Percentiles rank a stretch among this genome's conserved stretches.
Conservation (phyloP, 176 grass and related monocot species). For the Guadua angustifolia region DNA sequence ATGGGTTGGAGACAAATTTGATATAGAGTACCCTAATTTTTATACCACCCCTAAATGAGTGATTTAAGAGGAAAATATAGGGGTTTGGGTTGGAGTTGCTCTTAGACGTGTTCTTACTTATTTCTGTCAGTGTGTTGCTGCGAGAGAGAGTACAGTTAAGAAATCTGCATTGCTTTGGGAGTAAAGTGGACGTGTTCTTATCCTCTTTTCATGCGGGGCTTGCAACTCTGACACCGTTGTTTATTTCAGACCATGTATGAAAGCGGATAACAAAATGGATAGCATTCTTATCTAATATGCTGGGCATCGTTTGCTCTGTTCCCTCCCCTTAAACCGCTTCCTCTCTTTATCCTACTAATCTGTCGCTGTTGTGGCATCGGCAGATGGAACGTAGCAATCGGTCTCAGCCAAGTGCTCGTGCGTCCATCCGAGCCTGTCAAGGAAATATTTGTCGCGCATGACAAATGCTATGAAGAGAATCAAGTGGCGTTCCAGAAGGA, state of each 20-base stretch:
- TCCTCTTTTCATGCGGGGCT: too few species aligned
- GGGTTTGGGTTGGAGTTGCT: too few species aligned
- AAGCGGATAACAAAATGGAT: neutral
- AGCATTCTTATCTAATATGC: neutral
- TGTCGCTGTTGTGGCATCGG: neutral
- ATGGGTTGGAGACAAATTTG: too few species aligned
- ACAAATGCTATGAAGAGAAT: neutral
- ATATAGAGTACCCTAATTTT: too few species aligned
- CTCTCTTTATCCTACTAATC: neutral
- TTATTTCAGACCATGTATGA: neutral
- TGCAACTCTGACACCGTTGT: too few species aligned
- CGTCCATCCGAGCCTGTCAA: neutral
- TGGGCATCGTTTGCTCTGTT: neutral
- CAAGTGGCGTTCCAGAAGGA: neutral
- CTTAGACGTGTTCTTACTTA: neutral
- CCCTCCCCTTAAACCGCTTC: neutral
- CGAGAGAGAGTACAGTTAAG: neutral
- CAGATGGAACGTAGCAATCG: neutral
- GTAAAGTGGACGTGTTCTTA: too few species aligned
- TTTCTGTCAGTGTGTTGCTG: neutral
- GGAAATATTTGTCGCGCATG: neutral
- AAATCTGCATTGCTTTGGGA: neutral
- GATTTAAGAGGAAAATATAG: too few species aligned
- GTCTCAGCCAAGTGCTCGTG: neutral
- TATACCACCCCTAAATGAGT: too few species aligned